Evolutionary conservation across 768 basidiomycete genomes (phyloP).

Genomic region (Ramaria sp.): DNA sequence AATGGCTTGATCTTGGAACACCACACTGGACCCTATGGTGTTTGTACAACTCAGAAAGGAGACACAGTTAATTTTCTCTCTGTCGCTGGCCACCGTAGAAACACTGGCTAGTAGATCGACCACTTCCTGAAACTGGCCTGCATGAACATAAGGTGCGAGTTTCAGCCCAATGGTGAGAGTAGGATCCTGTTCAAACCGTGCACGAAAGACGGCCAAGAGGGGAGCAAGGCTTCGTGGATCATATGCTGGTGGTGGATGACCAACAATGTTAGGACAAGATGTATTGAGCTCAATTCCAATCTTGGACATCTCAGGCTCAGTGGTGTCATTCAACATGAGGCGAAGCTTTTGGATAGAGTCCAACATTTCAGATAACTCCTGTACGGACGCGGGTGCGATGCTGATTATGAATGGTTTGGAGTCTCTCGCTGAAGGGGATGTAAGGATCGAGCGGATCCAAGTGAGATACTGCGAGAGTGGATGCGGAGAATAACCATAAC

Average conservation of each 20-base stretch:
- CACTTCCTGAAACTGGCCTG: conserved; percentile 48
- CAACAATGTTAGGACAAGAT: conserved; percentile 71
- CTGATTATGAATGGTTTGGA: conserved; percentile 71
- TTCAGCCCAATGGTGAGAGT: conserved; percentile 65
- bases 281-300: conserved; percentile 77
- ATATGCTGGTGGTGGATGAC: conserved; percentile 58
- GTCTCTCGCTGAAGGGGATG: conserved; percentile 16
- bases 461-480: conserved; percentile 54
- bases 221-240: conserved; percentile 38
- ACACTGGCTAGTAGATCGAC: conserved; percentile 36
- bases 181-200: conserved; percentile 36
- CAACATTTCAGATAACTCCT: conserved; percentile 45
- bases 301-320: conserved; percentile 20
- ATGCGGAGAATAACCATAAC: conserved; percentile 81
- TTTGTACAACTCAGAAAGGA: conserved; percentile 76
- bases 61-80: conserved; percentile 33
- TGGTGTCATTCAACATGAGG: conserved; percentile 16
- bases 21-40: conserved; percentile 61
- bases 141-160: conserved; percentile 63
- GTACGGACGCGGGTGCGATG: conserved; percentile 53
- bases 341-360: conserved; percentile 51
- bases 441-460: conserved; percentile 47
- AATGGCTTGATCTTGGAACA: conserved; percentile 46
- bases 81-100: conserved; percentile 12
- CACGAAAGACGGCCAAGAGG: conserved; percentile 44